Evolutionary conservation across 2,329 filamentous ascomycete genomes (phyloP).

Genomic region (Trichoderma sp.): DNA sequence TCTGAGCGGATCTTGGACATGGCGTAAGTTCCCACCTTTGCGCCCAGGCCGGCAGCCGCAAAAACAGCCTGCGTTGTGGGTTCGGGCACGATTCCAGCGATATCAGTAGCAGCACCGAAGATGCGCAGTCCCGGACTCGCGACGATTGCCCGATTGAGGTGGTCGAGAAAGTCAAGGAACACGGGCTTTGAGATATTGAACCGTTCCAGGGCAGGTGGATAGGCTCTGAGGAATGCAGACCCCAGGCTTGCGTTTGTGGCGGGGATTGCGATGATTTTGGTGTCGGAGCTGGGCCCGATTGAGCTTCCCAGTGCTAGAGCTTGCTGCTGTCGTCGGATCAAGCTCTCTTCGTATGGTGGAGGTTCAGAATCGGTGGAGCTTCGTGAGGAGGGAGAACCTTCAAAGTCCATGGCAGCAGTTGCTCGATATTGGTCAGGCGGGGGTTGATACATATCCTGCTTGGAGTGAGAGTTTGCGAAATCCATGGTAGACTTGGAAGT

Average conservation of each 20-base stretch:
- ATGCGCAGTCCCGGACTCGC: neutral
- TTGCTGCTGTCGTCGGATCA: neutral
- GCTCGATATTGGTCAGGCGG: neutral
- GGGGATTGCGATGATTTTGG: constrained; percentile 7
- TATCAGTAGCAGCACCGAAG: neutral
- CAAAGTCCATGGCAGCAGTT: neutral
- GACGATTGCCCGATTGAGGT: constrained; percentile 12
- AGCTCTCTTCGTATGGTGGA: neutral
- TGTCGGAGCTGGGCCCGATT: neutral
- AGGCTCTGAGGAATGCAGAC: constrained; percentile 12
- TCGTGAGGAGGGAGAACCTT: neutral
- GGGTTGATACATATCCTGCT: neutral
- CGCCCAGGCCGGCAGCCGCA: neutral
- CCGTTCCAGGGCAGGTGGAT: neutral
- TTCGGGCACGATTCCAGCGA: constrained; percentile 8
- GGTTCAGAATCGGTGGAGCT: constrained; percentile 1
- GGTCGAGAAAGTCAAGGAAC: constrained; percentile 9
- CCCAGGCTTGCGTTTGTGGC: constrained; percentile 9
- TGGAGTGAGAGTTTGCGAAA: neutral
- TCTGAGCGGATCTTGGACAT: constrained; percentile 13
- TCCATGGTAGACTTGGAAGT: neutral
- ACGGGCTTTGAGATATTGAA: neutral
- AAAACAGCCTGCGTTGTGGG: constrained; percentile 10
- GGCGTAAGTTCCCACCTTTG: neutral
- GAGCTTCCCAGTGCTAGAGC: neutral